These are phyloP conservation scores for Podaxis mareebaensis DNA, from an alignment of 768 basidiomycete species.

Conservation along the genomic window DNA sequence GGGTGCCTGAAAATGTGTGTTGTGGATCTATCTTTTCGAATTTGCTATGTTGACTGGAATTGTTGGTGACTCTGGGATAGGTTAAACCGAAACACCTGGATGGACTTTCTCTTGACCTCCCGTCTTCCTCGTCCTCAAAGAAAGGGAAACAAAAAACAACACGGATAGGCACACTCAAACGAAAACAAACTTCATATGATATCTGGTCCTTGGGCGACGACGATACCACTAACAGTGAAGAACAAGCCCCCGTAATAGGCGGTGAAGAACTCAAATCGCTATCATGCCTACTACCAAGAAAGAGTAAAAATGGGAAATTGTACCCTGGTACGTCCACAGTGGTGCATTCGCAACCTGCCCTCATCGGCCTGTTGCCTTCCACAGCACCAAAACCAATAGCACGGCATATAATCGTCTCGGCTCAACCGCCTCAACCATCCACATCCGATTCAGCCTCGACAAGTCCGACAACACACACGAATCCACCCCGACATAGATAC, in stretches of 20 bases:
- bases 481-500: slow-evolving; percentile 57
- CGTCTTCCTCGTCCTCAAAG: slow-evolving; percentile 28
- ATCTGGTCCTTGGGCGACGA: slow-evolving; percentile 62
- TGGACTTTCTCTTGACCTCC: slow-evolving; percentile 45
- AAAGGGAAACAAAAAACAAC: slow-evolving; percentile 26
- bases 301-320: slow-evolving; percentile 56
- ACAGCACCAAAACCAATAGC: slow-evolving; percentile 62
- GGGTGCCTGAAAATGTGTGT: slow-evolving; percentile 68
- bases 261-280: slow-evolving; percentile 67
- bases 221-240: slow-evolving; percentile 21
- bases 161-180: slow-evolving; percentile 49
- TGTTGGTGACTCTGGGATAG: slow-evolving; percentile 32
- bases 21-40: not conserved
- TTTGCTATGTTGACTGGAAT: not conserved
- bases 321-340: slow-evolving; percentile 47
- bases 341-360: not conserved
- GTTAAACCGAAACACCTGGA: slow-evolving; percentile 67
- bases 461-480: slow-evolving; percentile 34
- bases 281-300: slow-evolving; percentile 66
- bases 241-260: slow-evolving; percentile 28
- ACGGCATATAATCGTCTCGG: slow-evolving; percentile 57
- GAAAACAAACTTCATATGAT: slow-evolving; percentile 59
- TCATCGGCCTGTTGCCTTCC: not conserved
- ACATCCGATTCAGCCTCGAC: slow-evolving; percentile 25
- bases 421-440: slow-evolving; percentile 43